Evolutionary conservation across 2,329 filamentous ascomycete species (phyloP).

Genomic region (Stachybotrys echinatus): DNA sequence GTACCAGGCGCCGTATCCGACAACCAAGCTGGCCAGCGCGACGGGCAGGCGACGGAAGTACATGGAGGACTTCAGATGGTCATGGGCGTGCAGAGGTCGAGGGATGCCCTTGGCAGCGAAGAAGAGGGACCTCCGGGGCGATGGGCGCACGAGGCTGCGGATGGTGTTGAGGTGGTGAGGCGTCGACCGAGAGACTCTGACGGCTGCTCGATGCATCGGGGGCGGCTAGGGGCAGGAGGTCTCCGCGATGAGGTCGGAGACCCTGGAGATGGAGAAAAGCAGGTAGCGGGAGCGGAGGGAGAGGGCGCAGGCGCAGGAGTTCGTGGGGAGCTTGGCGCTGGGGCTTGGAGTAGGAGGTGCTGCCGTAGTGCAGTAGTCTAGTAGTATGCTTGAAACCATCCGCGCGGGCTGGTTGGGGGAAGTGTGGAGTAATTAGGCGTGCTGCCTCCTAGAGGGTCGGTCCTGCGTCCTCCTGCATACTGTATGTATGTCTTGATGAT

Average conservation of each 20-base stretch:
- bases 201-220: slow-evolving; percentile 69
- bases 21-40: slow-evolving; percentile 60
- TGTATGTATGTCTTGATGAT: too few species aligned
- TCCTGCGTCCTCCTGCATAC: too few species aligned
- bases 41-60: slow-evolving; percentile 64
- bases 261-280: slow-evolving; percentile 8
- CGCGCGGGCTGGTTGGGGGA: too few species aligned
- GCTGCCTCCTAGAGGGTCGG: too few species aligned
- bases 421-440: too few species aligned
- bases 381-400: too few species aligned
- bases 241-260: background rate
- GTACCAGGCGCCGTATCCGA: slow-evolving; percentile 75
- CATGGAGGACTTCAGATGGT: slow-evolving; percentile 65
- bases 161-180: slow-evolving; percentile 60
- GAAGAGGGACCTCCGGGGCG: slow-evolving; percentile 34
- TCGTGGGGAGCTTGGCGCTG: too few species aligned
- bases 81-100: slow-evolving; percentile 30
- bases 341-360: too few species aligned
- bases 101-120: slow-evolving; percentile 13
- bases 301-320: background rate
- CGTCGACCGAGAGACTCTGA: slow-evolving; percentile 63
- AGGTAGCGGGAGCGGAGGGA: background rate
- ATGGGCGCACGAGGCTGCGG: slow-evolving; percentile 50
- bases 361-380: too few species aligned
- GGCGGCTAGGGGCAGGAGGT: background rate